Conservation (phyloP, 176 grass and related monocot species). For the Echinochloa phyllopogon region DNA sequence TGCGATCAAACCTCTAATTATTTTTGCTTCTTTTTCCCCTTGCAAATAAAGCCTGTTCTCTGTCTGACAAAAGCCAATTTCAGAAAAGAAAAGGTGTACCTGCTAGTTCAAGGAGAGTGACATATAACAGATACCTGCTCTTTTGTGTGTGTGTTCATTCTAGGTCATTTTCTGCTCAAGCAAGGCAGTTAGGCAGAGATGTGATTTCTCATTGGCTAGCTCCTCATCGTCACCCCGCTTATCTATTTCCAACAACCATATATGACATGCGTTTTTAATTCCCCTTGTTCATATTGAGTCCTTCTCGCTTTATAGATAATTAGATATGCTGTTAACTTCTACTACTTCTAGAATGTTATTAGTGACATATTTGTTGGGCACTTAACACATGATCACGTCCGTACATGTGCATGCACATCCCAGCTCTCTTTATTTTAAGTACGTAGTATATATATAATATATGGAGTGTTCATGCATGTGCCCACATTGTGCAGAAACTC, state of each 20-base stretch:
- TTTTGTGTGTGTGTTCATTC: constrained; percentile 31
- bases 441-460: neutral
- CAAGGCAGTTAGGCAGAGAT: constrained; percentile 23
- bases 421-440: neutral
- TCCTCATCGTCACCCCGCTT: neutral
- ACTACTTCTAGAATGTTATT: neutral
- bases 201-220: neutral
- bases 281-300: neutral
- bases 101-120: constrained; percentile 42
- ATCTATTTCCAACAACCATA: constrained; percentile 1
- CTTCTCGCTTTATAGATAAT: neutral
- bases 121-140: constrained; percentile 48
- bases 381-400: neutral
- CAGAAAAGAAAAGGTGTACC: neutral
- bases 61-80: constrained; percentile 26
- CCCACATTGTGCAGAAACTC: constrained; percentile 55
- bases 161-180: constrained; percentile 17
- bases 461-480: neutral
- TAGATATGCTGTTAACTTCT: neutral
- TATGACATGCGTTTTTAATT: no score
- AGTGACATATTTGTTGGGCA: neutral
- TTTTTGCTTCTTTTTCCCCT: neutral
- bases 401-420: neutral
- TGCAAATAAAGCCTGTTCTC: constrained; percentile 39
- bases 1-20: neutral